Percentiles rank a stretch among this genome's conserved stretches.
Conservation (phyloP, 2,329 filamentous ascomycete species). For the Xylaria sp. region DNA sequence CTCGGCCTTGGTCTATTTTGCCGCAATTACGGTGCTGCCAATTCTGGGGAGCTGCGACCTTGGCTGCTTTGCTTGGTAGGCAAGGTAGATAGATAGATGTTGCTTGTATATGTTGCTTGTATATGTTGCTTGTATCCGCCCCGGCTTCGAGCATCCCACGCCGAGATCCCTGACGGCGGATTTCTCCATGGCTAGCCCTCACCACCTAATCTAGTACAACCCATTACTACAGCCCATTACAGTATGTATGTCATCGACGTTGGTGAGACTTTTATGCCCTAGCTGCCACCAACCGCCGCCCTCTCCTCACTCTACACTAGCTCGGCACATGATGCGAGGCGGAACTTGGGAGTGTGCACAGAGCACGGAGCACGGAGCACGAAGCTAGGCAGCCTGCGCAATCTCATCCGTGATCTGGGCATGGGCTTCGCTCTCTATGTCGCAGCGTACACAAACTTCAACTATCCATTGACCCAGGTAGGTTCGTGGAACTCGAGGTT, state of each 20-base stretch:
- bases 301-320: background rate
- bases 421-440: slow-evolving; percentile 10
- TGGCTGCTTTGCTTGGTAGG: slow-evolving; percentile 5
- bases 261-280: background rate
- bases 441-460: slow-evolving; percentile 8
- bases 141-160: slow-evolving; percentile 26
- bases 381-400: slow-evolving; percentile 13
- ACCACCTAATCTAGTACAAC: slow-evolving; percentile 22
- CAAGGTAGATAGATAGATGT: slow-evolving; percentile 2
- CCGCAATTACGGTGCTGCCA: slow-evolving; percentile 15
- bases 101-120: slow-evolving; percentile 1
- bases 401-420: slow-evolving; percentile 23
- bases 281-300: background rate
- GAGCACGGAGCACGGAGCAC: background rate
- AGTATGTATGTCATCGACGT: slow-evolving; percentile 8
- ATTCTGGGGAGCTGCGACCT: background rate
- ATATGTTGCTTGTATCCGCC: background rate
- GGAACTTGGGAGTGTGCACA: background rate
- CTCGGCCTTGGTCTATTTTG: slow-evolving; percentile 11
- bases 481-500: slow-evolving; percentile 2
- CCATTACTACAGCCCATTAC: slow-evolving; percentile 26
- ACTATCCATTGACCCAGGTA: background rate
- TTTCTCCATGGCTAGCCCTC: slow-evolving; percentile 21
- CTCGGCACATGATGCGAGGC: background rate
- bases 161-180: slow-evolving; percentile 23